These are phyloP conservation scores for Clonostachys sp. DNA, from an alignment of 2,329 filamentous ascomycete species.

Conservation along the genomic window DNA sequence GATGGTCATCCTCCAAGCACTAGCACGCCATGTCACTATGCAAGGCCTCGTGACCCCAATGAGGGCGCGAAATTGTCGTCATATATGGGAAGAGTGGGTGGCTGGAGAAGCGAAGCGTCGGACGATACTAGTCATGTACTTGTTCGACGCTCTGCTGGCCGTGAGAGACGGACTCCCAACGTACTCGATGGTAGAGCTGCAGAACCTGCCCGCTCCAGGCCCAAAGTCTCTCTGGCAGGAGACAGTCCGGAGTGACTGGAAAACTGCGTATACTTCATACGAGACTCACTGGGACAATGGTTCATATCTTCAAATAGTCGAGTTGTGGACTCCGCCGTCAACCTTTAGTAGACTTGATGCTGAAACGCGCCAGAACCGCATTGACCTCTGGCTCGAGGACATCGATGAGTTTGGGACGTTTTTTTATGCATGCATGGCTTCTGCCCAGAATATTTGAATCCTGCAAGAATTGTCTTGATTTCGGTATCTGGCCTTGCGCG, in stretches of 20 bases:
- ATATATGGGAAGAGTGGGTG: constrained; percentile 47
- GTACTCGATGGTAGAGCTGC: constrained; percentile 43
- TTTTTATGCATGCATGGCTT: constrained; percentile 42
- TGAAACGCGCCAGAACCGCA: constrained; percentile 22
- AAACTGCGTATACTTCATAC: constrained; percentile 32
- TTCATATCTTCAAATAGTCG: constrained; percentile 34
- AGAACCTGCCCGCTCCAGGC: constrained; percentile 33
- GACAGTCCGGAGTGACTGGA: constrained; percentile 29
- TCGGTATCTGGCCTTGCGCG: too few relatives aligned
- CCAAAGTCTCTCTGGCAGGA: constrained; percentile 37
- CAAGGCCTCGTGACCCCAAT: constrained; percentile 24
- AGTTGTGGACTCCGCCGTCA: constrained; percentile 39
- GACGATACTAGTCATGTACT: constrained; percentile 44
- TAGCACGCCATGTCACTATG: constrained; percentile 34
- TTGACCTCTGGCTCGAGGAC: constrained; percentile 43
- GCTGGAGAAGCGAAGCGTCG: constrained; percentile 46
- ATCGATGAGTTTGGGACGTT: constrained; percentile 51
- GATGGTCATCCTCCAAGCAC: constrained; percentile 44
- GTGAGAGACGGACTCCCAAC: constrained; percentile 34
- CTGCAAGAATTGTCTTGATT: too few relatives aligned
- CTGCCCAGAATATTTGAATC: constrained; percentile 26
- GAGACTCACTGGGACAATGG: constrained; percentile 34
- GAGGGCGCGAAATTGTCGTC: constrained; percentile 23
- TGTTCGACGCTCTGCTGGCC: constrained; percentile 45
- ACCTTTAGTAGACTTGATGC: constrained; percentile 14